Conservation (phyloP, 768 basidiomycete species). For the Lactifluus volemus region DNA sequence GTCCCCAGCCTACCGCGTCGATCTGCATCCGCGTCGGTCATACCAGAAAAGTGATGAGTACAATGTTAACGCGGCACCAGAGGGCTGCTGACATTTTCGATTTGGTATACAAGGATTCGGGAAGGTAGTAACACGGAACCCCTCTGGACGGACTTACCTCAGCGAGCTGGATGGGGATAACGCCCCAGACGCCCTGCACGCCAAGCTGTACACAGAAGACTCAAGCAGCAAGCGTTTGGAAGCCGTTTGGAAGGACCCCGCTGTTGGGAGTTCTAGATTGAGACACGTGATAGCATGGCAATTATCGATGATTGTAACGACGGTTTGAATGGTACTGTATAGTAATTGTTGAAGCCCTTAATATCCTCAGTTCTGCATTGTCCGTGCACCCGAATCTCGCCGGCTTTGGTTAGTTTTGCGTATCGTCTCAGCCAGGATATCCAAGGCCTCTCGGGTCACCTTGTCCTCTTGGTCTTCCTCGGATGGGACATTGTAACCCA, state of each 20-base stretch:
- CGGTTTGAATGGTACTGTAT: slow-evolving; percentile 30
- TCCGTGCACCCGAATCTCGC: neutral
- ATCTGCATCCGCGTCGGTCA: slow-evolving; percentile 39
- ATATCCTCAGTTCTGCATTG: slow-evolving; percentile 22
- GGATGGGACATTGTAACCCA: slow-evolving; percentile 41
- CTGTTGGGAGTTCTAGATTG: neutral
- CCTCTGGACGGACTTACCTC: slow-evolving; percentile 42
- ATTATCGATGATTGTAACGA: slow-evolving; percentile 38
- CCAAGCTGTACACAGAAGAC: slow-evolving; percentile 41
- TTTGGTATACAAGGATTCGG: slow-evolving; percentile 37
- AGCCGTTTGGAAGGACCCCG: slow-evolving; percentile 38
- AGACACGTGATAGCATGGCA: slow-evolving; percentile 25
- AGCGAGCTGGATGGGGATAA: slow-evolving; percentile 36
- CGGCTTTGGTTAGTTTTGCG: slow-evolving; percentile 26
- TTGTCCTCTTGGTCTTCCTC: slow-evolving; percentile 27
- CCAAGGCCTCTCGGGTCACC: slow-evolving; percentile 24
- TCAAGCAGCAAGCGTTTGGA: slow-evolving; percentile 34
- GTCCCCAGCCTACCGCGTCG: slow-evolving; percentile 35
- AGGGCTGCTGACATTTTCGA: slow-evolving; percentile 28
- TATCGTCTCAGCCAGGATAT: slow-evolving; percentile 24
- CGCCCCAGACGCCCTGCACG: slow-evolving; percentile 33
- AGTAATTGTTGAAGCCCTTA: slow-evolving; percentile 29
- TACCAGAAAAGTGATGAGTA: neutral
- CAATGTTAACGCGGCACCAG: neutral
- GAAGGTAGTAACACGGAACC: slow-evolving; percentile 41